A percentile compares a stretch with the other conserved stretches of the same genome.
phyloP scores from a whole-genome alignment of 257 asterid species.

The Solanum raphanifolium region DNA sequence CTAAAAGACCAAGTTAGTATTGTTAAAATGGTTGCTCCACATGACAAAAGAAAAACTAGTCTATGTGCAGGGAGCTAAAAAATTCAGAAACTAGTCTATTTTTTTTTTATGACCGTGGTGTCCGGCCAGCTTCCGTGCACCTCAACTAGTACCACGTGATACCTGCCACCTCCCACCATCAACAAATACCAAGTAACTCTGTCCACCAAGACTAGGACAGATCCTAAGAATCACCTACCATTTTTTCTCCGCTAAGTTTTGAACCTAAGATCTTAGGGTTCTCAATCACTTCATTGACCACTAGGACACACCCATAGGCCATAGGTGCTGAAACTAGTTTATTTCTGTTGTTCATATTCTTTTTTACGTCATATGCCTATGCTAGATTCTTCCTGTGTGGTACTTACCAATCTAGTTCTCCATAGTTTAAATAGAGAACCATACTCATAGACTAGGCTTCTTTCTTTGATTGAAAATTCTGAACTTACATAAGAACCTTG shows the following conservation, averaged over 20 bases:
- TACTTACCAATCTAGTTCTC: background rate
- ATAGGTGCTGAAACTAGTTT: background rate
- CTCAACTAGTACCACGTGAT: background rate
- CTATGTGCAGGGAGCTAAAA: background rate
- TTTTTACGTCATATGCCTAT: background rate
- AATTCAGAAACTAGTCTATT: background rate
- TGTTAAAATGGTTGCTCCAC: background rate
- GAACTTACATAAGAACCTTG: background rate
- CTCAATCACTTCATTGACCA: background rate
- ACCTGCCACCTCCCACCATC: background rate
- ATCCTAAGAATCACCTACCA: background rate
- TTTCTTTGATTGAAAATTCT: background rate
- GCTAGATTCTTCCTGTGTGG: background rate
- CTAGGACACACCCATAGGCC: background rate
- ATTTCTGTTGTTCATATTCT: background rate
- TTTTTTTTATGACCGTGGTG: background rate
- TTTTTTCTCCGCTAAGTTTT: background rate
- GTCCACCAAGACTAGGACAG: background rate
- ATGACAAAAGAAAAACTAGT: background rate
- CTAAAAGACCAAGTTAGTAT: background rate
- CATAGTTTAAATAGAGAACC: background rate
- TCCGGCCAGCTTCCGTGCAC: background rate
- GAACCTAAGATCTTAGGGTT: background rate
- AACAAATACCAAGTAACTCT: background rate
- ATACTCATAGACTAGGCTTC: background rate